Evolutionary conservation across 2,329 filamentous ascomycete genomes (phyloP).

Genomic region (Colletotrichum sp.): DNA sequence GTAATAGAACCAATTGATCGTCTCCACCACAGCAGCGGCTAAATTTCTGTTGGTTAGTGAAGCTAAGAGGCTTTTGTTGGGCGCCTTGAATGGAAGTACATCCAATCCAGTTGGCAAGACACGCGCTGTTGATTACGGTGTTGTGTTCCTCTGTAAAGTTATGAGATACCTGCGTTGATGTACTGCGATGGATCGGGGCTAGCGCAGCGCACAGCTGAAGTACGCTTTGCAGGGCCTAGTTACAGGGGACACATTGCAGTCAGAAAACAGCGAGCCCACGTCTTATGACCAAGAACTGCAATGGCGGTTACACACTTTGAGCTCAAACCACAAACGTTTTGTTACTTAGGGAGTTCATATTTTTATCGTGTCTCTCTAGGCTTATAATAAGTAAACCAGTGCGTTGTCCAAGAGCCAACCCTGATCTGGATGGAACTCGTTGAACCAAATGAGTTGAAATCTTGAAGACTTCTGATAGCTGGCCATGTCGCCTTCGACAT

Average conservation of each 20-base stretch:
- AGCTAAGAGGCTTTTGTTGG: background rate
- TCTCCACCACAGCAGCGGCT: background rate
- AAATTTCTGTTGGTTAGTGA: background rate
- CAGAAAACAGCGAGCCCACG: background rate
- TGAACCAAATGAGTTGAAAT: background rate
- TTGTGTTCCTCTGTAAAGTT: background rate
- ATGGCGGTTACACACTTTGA: background rate
- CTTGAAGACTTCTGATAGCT: background rate
- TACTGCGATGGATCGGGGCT: background rate
- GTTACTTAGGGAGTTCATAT: fast-evolving
- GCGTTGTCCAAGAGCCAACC: background rate
- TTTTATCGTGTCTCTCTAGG: background rate
- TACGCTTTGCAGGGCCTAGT: background rate
- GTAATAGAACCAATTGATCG: background rate
- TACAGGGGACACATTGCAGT: background rate
- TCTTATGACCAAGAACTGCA: background rate
- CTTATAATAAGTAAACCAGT: background rate
- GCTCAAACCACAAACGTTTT: background rate
- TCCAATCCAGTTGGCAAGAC: background rate
- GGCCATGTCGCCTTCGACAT: background rate
- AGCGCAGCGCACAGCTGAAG: background rate
- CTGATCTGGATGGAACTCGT: background rate
- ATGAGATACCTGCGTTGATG: background rate
- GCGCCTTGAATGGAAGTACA: background rate
- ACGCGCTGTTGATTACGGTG: fast-evolving